phyloP scores from a whole-genome alignment of 1,284 basidiomycete genomes.

The Puccinia coronata region DNA sequence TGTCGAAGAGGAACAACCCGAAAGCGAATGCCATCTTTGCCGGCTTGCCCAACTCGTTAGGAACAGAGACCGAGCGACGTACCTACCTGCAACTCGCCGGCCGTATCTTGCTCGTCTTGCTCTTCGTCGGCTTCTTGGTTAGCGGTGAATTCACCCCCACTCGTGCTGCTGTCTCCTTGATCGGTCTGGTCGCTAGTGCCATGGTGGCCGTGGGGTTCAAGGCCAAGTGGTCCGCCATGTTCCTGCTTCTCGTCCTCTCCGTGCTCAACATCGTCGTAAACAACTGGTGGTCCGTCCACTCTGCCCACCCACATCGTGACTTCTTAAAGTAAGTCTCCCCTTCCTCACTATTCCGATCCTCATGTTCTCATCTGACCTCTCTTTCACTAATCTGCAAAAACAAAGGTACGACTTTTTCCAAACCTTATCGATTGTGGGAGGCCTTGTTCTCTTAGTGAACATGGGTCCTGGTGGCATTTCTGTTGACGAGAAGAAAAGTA shows the following conservation, averaged over 20 bases:
- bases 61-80: slow-evolving; percentile 92
- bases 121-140: slow-evolving; percentile 96
- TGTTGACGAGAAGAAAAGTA: slow-evolving; percentile 99
- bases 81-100: slow-evolving; percentile 99
- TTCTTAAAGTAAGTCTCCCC: slow-evolving; percentile 77
- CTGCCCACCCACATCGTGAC: slow-evolving; percentile 88
- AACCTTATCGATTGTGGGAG: slow-evolving; percentile 84
- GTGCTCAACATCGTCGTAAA: slow-evolving; percentile 98
- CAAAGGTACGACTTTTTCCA: slow-evolving; percentile 75
- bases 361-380: neutral
- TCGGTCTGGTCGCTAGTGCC: slow-evolving; percentile 83
- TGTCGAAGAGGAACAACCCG: slow-evolving; percentile 65
- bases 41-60: slow-evolving; percentile 71
- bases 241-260: slow-evolving; percentile 87
- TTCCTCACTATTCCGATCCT: slow-evolving; percentile 50
- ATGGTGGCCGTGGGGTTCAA: slow-evolving; percentile 99
- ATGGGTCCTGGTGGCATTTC: slow-evolving; percentile 97
- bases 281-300: slow-evolving; percentile 97
- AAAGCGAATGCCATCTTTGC: slow-evolving; percentile 82
- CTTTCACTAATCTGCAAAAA: neutral
- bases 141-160: slow-evolving; percentile 86
- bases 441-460: slow-evolving; percentile 93
- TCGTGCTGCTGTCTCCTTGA: slow-evolving; percentile 79
- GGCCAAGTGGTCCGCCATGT: slow-evolving; percentile 97
- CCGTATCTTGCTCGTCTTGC: slow-evolving; percentile 95